Percentiles rank a stretch among this genome's conserved stretches.
These are phyloP conservation scores for Wickerhamomyces hampshirensis DNA, from an alignment of 805 yeast species.

Conservation along the genomic window DNA sequence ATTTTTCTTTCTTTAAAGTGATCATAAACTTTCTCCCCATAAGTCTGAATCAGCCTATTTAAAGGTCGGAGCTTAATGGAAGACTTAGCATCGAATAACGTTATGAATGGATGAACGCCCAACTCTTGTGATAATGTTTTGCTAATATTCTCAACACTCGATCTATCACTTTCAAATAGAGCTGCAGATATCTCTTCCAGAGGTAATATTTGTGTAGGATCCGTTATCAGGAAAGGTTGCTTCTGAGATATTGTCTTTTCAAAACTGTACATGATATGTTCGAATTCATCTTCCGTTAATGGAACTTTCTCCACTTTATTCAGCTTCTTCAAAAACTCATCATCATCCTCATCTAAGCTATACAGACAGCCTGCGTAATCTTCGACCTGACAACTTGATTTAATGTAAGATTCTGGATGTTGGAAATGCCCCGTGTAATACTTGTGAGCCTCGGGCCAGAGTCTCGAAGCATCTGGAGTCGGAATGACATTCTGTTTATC, in stretches of 20 bases:
- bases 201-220: slow-evolving; percentile 69
- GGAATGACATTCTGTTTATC: slow-evolving; percentile 53
- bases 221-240: slow-evolving; percentile 86
- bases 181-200: slow-evolving; percentile 63
- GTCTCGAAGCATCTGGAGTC: slow-evolving; percentile 88
- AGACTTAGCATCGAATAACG: slow-evolving; percentile 45
- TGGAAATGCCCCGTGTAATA: slow-evolving; percentile 64
- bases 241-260: slow-evolving; percentile 72
- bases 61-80: slow-evolving; percentile 41
- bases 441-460: slow-evolving; percentile 72
- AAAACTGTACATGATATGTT: slow-evolving; percentile 63
- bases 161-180: slow-evolving; percentile 37
- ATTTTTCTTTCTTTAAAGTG: slow-evolving; percentile 81
- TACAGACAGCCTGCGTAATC: slow-evolving; percentile 85
- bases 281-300: slow-evolving; percentile 83
- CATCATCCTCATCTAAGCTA: slow-evolving; percentile 89
- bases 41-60: slow-evolving; percentile 43
- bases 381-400: slow-evolving; percentile 93
- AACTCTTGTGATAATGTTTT: slow-evolving; percentile 52
- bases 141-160: slow-evolving; percentile 55
- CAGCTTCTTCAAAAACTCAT: slow-evolving; percentile 48
- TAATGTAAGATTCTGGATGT: slow-evolving; percentile 76
- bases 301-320: slow-evolving; percentile 28
- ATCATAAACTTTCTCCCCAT: slow-evolving; percentile 65
- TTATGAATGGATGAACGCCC: slow-evolving; percentile 49